Base-by-base conservation (phyloP, 257 asterid species). In the Petunia axillaris region DNA sequence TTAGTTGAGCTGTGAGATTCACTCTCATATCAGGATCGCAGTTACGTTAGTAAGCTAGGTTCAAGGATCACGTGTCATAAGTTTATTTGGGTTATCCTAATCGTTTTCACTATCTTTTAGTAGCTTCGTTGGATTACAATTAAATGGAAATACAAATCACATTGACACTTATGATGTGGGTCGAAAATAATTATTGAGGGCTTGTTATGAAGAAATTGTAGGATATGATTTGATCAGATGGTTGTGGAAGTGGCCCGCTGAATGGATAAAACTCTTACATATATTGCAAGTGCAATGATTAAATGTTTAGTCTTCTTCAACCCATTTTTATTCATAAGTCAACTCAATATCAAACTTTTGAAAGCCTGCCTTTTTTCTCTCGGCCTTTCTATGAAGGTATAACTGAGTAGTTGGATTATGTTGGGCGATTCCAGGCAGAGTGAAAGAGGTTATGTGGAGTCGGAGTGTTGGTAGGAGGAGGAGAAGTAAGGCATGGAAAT, bases 221-320 rank as follows among this genome's bases (percentile, higher is more conserved):
- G 60, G 77, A 71, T 5, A 10, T 71, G 25, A 60, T 71, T 10
- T 48, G 35, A 71, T n/a, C 44, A 71, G 77, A 48, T 70, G 43
- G 46, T 11, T 48, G 35, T 48, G 35, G 44, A 15, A 48, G 11
- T 11, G 35, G 38, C 4, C 77, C 10, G 10, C 43, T 43, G 4
- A 43, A 71, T 46, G 4, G 48, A 13, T 35, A 48, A 71, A 59
- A 10, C 5, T 1, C 1, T 71, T 48, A 48, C 77, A 10, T 48
- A 11, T 35, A 48, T 71, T 50, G 44, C 11, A 71, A 48, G 11
- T 0, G 16, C 54, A 5, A 35, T 71, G 77, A 50, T 46, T 13
- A 48, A 48, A 71, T 71, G 8, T 25, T 8, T 35, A 48, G 62
- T 48, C 25, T 71, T 59, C 43, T 70, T 70, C 59, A 71, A 48